Conservation (phyloP, 176 grass and related monocot genomes). For the Bothriochloa decipiens region DNA sequence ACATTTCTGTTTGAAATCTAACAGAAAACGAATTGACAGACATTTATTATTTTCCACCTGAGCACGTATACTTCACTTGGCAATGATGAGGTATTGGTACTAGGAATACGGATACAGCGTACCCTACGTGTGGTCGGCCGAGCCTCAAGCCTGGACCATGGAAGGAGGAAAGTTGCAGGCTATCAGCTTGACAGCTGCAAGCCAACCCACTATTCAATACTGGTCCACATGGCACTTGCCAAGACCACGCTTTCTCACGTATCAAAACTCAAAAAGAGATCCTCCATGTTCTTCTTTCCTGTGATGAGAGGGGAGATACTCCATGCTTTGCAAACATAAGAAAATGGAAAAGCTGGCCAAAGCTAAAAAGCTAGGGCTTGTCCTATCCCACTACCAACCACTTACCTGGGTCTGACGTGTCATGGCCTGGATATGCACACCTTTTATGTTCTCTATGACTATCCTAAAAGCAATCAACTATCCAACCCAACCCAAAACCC, state of each 20-base stretch:
- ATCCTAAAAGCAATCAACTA: slow-evolving; percentile 49
- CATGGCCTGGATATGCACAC: slow-evolving; percentile 52
- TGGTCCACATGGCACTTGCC: slow-evolving; percentile 55
- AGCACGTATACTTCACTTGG: background rate
- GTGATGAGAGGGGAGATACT: slow-evolving; percentile 42
- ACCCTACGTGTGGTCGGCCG: slow-evolving; percentile 24
- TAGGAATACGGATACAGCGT: slow-evolving; percentile 38
- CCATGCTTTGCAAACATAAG: slow-evolving; percentile 49
- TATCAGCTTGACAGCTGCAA: slow-evolving; percentile 56
- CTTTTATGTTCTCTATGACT: slow-evolving; percentile 42
- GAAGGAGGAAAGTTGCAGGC: slow-evolving; percentile 36
- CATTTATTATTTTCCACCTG: slow-evolving; percentile 29
- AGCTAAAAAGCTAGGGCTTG: slow-evolving; percentile 67
- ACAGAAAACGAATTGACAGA: slow-evolving; percentile 14
- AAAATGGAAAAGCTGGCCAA: slow-evolving; percentile 49
- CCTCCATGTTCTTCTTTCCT: slow-evolving; percentile 23
- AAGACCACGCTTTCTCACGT: slow-evolving; percentile 47
- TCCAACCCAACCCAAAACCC: slow-evolving; percentile 2
- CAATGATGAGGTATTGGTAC: slow-evolving; percentile 52
- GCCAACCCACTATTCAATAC: slow-evolving; percentile 55
- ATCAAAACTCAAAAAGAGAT: slow-evolving; percentile 64
- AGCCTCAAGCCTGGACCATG: slow-evolving; percentile 35
- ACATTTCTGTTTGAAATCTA: slow-evolving; percentile 35
- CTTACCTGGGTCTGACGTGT: slow-evolving; percentile 64
- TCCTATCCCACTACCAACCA: slow-evolving; percentile 74